phyloP scores from a whole-genome alignment of 2,329 filamentous ascomycete genomes.

The Hymenoscyphus scutula region DNA sequence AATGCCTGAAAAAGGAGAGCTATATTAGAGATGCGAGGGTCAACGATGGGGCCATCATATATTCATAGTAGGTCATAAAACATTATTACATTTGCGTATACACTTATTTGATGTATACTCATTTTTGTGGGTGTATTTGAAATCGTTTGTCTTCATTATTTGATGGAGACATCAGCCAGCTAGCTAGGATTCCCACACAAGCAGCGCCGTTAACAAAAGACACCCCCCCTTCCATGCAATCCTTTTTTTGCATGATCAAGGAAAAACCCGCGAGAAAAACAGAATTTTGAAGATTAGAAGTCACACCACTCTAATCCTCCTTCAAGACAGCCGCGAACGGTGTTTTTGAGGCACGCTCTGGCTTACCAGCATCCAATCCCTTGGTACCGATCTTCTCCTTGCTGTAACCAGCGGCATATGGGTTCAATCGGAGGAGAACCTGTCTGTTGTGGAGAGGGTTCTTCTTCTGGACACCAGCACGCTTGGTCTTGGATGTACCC shows the following conservation, averaged over 20 bases:
- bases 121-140: constrained; percentile 1
- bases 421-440: constrained; percentile 97
- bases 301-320: constrained; percentile 46
- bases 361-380: constrained; percentile 62
- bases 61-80: not conserved
- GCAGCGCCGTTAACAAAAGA: constrained; percentile 19
- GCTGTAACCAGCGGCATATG: constrained; percentile 87
- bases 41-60: too few relatives aligned
- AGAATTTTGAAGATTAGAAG: constrained; percentile 18
- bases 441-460: constrained; percentile 99
- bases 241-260: constrained; percentile 5
- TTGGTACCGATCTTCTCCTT: constrained; percentile 80
- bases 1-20: too few relatives aligned
- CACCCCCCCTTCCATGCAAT: constrained; percentile 16
- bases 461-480: constrained; percentile 95
- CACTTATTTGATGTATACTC: not conserved
- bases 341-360: constrained; percentile 39
- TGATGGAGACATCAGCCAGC: constrained; percentile 23
- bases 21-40: too few relatives aligned
- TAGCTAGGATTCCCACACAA: constrained; percentile 14
- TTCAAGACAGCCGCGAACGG: constrained; percentile 44
- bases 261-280: constrained; percentile 19
- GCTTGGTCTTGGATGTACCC: constrained; percentile 87
- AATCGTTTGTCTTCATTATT: constrained; percentile 20
- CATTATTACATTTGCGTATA: constrained; percentile 2